Evolutionary conservation across 106 monocot species (phyloP).

Genomic region (Allium fistulosum): DNA sequence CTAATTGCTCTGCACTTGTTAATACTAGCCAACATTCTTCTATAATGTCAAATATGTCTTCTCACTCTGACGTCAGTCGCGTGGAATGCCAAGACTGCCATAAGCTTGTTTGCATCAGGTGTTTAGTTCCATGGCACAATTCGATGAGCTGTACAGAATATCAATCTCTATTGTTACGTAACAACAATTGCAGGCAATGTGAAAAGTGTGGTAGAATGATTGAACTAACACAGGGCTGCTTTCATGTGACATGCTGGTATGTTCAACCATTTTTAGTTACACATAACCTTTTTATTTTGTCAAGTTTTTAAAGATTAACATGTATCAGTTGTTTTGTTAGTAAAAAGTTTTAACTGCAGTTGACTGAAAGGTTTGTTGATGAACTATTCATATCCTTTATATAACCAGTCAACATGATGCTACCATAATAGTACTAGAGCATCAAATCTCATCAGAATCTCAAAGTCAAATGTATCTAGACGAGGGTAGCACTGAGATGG

Average conservation of each 20-base stretch:
- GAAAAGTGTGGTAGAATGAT: conserved; percentile 54
- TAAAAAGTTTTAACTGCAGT: no score
- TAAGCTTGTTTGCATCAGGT: conserved; percentile 53
- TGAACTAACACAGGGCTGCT: conserved; percentile 64
- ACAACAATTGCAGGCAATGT: conserved; percentile 59
- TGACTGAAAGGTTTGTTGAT: no score
- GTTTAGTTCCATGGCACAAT: conserved; percentile 65
- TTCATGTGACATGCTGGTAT: conserved; percentile 87
- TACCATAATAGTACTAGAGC: no score
- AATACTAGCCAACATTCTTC: conserved; percentile 14
- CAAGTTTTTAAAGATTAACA: no score
- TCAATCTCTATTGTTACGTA: conserved; percentile 34
- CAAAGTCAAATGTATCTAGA: no score
- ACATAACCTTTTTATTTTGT: no score
- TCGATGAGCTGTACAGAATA: conserved; percentile 80
- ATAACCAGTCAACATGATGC: no score
- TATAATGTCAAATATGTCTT: conserved; percentile 35
- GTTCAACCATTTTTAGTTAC: background rate
- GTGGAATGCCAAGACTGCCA: conserved; percentile 72
- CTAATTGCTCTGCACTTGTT: conserved; percentile 45
- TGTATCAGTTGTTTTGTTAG: no score
- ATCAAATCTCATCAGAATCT: no score
- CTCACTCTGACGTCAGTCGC: conserved; percentile 10
- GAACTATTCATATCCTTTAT: no score
- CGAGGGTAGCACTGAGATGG: no score